Evolutionary conservation across 805 yeast genomes (phyloP).

Genomic region (Yamadazyma scolyti): DNA sequence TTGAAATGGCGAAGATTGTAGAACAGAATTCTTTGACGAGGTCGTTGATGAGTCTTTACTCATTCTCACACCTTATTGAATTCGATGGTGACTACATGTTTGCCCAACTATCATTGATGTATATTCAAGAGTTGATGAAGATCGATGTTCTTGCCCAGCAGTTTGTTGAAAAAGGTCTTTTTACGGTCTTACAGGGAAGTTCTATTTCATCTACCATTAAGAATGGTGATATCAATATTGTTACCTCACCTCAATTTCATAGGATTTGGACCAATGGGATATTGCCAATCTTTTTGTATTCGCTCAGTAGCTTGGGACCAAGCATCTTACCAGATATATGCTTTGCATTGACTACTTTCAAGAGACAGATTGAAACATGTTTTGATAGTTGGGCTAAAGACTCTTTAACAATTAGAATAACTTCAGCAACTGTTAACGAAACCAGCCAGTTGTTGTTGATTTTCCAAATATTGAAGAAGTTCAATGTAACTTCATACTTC

Average conservation of each 20-base stretch:
- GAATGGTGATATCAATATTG: slow-evolving; percentile 57
- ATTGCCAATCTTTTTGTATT: slow-evolving; percentile 58
- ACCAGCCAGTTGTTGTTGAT: slow-evolving; percentile 61
- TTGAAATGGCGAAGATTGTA: slow-evolving; percentile 49
- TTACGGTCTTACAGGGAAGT: slow-evolving; percentile 66
- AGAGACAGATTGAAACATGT: slow-evolving; percentile 61
- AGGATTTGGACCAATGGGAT: slow-evolving; percentile 85
- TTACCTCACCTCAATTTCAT: slow-evolving; percentile 55
- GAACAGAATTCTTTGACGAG: slow-evolving; percentile 58
- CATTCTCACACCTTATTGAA: slow-evolving; percentile 61
- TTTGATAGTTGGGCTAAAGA: slow-evolving; percentile 67
- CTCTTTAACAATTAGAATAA: slow-evolving; percentile 37
- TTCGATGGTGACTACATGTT: slow-evolving; percentile 62
- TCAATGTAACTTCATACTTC: slow-evolving; percentile 51
- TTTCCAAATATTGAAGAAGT: slow-evolving; percentile 50
- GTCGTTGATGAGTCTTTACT: slow-evolving; percentile 59
- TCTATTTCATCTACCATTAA: slow-evolving; percentile 66
- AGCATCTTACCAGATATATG: slow-evolving; percentile 62
- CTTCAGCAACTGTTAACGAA: slow-evolving; percentile 35
- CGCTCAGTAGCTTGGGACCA: slow-evolving; percentile 61
- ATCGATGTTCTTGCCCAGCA: slow-evolving; percentile 63
- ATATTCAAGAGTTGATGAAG: slow-evolving; percentile 63
- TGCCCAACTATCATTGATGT: slow-evolving; percentile 69
- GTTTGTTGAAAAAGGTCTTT: slow-evolving; percentile 59
- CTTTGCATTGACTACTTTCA: slow-evolving; percentile 58